Conservation (phyloP, 1,139 yeast genomes). For the Casaregolazyma lundiana region DNA sequence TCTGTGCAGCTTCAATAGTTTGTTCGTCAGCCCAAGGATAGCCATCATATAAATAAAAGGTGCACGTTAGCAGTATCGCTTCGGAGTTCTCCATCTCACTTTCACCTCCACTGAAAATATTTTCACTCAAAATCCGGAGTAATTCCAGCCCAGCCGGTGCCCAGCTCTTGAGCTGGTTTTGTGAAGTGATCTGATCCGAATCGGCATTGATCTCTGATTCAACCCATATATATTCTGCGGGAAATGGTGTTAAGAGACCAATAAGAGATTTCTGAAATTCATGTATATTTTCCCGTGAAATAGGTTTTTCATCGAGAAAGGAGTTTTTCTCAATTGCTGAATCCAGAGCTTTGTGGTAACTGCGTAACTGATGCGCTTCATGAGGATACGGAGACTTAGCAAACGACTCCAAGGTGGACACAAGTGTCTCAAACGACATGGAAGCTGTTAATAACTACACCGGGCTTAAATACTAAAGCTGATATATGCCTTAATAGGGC, state of each 20-base stretch:
- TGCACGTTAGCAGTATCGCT: not conserved
- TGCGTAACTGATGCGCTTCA: not conserved
- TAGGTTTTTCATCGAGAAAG: too few relatives aligned
- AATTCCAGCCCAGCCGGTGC: not conserved
- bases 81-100: not conserved
- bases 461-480: too few relatives aligned
- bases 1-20: not conserved
- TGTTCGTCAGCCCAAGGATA: constrained; percentile 10
- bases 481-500: too few relatives aligned
- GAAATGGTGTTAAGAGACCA: not conserved
- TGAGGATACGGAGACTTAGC: not conserved
- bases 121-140: not conserved
- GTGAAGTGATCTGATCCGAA: constrained; percentile 1
- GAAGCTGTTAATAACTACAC: too few relatives aligned
- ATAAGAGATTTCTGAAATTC: too few relatives aligned
- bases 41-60: constrained; percentile 8
- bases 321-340: too few relatives aligned
- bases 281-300: too few relatives aligned
- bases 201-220: constrained; percentile 3
- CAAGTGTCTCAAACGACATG: not conserved
- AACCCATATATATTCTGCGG: constrained; percentile 3
- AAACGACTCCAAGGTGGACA: not conserved
- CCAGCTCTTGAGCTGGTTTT: not conserved
- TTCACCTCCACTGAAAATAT: too few relatives aligned
- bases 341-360: constrained; percentile 13